Base-by-base conservation (phyloP, 192 early-diverging fungal genomes). In the Coemansia asiatica region DNA sequence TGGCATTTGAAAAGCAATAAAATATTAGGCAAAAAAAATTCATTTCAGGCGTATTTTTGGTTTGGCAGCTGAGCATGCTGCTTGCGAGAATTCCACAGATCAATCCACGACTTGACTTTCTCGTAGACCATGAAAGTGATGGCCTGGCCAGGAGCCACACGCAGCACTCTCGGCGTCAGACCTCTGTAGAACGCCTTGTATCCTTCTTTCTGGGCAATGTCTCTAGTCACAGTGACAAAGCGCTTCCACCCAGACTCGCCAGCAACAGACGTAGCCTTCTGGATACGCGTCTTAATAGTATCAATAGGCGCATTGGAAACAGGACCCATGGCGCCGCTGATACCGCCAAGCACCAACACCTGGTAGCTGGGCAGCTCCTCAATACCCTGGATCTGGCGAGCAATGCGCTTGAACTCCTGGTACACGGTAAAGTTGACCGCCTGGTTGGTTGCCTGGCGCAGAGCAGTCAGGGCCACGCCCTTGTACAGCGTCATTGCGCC, bases 341-440 rank as follows among this genome's bases (percentile, higher is more conserved):
- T 82, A 62, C 94, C 92, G 77, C 96, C 96, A 63, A 95, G 86
- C 26, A 94, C 69, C 26, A 95, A 75, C 67, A 90, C 87, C 83
- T 98, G 95, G 82, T 94, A 98, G 59, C 89, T 86, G 23, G 95
- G 95, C 56, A 98, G 85, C 61, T 88, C 80, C 18, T 87, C 75
- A n/a, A 76, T 18, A 22, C 72, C 76, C 60, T 98, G 96, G 16
- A 85, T 19, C 12, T 85, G 84, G 67, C 87, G 82, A 6, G 92
- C 88, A 26, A 85, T 77, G 19, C 86, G 87, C 81, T 96, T 97
- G 72, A 98, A 85, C 74, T 92, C 91, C 55, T 95, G 92, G 83
- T 97, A 98, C 22, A 92, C 92, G 1, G 96, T 97, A 76, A 98
- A 98, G 87, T 98, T 98, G 72, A 92, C 96, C 53, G 95, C 96